Evolutionary conservation across 768 basidiomycete genomes (phyloP).

Genomic region (Suillus bovinus): DNA sequence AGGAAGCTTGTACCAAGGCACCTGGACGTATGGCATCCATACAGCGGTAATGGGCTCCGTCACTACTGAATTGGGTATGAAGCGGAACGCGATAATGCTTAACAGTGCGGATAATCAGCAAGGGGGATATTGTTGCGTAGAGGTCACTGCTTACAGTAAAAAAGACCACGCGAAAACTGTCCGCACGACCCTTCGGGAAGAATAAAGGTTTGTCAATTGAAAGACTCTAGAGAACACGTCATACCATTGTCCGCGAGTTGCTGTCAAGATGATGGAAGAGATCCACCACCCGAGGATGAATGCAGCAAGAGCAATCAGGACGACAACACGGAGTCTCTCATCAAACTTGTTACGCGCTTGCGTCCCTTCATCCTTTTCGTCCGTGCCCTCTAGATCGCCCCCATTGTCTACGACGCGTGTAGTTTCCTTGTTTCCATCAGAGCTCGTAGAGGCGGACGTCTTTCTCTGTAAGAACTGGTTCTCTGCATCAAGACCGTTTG

Average conservation of each 20-base stretch:
- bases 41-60: slow-evolving; percentile 69
- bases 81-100: slow-evolving; percentile 83
- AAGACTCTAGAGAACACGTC: slow-evolving; percentile 12
- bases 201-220: slow-evolving; percentile 6
- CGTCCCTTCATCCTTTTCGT: slow-evolving; percentile 16
- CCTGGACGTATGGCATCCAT: slow-evolving; percentile 66
- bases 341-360: slow-evolving; percentile 6
- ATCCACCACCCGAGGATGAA: slow-evolving; percentile 88
- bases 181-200: slow-evolving; percentile 62
- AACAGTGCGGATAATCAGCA: not conserved
- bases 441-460: slow-evolving; percentile 15
- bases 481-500: slow-evolving; percentile 2
- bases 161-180: slow-evolving; percentile 85
- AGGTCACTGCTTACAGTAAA: slow-evolving; percentile 50
- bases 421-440: slow-evolving; percentile 14
- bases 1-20: slow-evolving; percentile 67
- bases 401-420: slow-evolving; percentile 22
- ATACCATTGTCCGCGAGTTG: slow-evolving; percentile 77
- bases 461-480: slow-evolving; percentile 23
- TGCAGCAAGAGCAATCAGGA: slow-evolving; percentile 52
- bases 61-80: slow-evolving; percentile 70
- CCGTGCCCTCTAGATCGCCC: slow-evolving; percentile 6
- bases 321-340: slow-evolving; percentile 38
- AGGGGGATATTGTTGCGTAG: not conserved
- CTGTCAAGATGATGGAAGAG: slow-evolving; percentile 63